Conservation (phyloP, 169 alveolate genomes). For the Fabrea salina region DNA sequence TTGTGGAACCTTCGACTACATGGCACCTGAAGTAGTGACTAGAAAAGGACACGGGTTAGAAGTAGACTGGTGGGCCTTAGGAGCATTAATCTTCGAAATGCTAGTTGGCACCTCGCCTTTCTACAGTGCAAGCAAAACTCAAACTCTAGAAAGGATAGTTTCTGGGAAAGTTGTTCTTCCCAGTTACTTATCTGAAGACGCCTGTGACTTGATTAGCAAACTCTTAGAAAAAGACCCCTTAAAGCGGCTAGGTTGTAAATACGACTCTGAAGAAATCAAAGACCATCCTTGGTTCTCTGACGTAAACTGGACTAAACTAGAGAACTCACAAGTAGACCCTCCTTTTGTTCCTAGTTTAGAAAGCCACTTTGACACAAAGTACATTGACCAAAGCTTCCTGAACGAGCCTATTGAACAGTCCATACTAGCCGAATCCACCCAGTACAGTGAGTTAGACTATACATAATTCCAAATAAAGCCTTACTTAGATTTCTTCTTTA, state of each 20-base stretch:
- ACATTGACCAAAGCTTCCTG: constrained; percentile 62
- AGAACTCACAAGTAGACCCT: constrained; percentile 62
- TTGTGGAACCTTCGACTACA: constrained; percentile 69
- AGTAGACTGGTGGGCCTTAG: constrained; percentile 59
- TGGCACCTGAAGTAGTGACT: constrained; percentile 63
- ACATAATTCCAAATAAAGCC: too few species aligned
- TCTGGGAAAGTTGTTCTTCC: too few species aligned
- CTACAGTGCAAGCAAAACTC: constrained; percentile 26
- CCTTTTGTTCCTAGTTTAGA: constrained; percentile 80
- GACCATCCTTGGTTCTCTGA: constrained; percentile 53
- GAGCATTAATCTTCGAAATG: constrained; percentile 56
- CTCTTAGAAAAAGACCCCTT: constrained; percentile 16
- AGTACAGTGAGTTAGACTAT: too few species aligned
- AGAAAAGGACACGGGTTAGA: constrained; percentile 42
- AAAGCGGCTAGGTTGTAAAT: too few species aligned
- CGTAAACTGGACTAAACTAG: constrained; percentile 72
- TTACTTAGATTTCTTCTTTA: background rate
- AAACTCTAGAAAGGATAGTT: background rate
- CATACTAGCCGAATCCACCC: too few species aligned
- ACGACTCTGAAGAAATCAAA: too few species aligned
- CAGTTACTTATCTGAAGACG: background rate
- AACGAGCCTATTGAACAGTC: background rate
- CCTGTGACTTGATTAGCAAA: constrained; percentile 5
- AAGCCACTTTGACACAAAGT: constrained; percentile 66
- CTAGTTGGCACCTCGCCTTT: constrained; percentile 57